These are phyloP conservation scores for Podochytrium sp. DNA, from an alignment of 192 early-diverging fungal genomes.

Conservation along the genomic window DNA sequence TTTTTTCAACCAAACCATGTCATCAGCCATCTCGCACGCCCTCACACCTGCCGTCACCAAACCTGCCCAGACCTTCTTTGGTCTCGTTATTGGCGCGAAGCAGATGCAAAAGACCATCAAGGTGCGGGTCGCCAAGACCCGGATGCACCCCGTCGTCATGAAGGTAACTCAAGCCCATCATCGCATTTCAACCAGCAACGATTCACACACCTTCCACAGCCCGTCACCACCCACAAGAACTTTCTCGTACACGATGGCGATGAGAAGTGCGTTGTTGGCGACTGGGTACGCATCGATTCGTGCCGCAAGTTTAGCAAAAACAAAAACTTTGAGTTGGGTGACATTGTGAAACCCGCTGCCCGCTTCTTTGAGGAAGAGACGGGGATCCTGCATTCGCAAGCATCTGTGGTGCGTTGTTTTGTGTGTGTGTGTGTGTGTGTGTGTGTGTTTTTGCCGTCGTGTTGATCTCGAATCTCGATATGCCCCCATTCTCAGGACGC, in stretches of 20 bases:
- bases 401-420: slow-evolving; percentile 15
- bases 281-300: slow-evolving; percentile 89
- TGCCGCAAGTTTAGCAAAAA: slow-evolving; percentile 84
- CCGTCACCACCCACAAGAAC: slow-evolving; percentile 80
- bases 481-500: background rate
- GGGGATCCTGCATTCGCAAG: slow-evolving; percentile 52
- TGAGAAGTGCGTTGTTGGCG: slow-evolving; percentile 80
- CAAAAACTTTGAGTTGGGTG: slow-evolving; percentile 89
- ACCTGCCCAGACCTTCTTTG: slow-evolving; percentile 48
- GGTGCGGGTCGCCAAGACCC: slow-evolving; percentile 78
- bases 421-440: background rate
- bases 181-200: background rate
- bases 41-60: too few relatives aligned
- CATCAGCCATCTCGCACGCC: too few relatives aligned
- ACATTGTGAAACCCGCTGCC: slow-evolving; percentile 60
- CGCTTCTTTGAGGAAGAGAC: slow-evolving; percentile 37
- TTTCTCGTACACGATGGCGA: slow-evolving; percentile 88
- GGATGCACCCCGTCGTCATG: slow-evolving; percentile 79
- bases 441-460: too few relatives aligned
- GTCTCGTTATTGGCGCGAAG: slow-evolving; percentile 75
- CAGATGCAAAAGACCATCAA: slow-evolving; percentile 81
- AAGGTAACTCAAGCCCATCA: slow-evolving; percentile 69
- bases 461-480: background rate
- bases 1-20: too few relatives aligned
- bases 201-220: slow-evolving; percentile 45